Base-by-base conservation (phyloP, 2,329 filamentous ascomycete species). In the Cryphonectria carpinicola region DNA sequence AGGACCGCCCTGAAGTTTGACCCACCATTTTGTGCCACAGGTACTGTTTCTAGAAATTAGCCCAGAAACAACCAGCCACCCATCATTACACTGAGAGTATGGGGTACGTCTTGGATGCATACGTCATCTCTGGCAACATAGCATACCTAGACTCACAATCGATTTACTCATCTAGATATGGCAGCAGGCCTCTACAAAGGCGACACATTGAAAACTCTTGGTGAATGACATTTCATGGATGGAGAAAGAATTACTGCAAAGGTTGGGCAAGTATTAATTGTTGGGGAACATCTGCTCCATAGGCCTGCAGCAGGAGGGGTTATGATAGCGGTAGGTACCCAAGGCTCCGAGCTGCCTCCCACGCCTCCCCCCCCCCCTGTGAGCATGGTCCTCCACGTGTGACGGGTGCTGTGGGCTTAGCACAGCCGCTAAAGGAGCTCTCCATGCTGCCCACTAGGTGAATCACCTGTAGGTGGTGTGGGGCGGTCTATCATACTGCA, bases 361-460 rank as follows among this genome's bases (percentile, higher is more conserved):
- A 28, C 28, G 28, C 28, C 28, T 28, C 28, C 32, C 28, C 28
- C 28, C 32, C 28, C 28, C 35, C 32, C 35, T 61, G 58, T 22
- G 32, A 39, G 35, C 58, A 61, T 2, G 58, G 58, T 61, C 39
- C 58, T 61, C 58, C 58, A 61, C 58, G 35, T 61, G 58, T 39
- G 35, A 39, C 35, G 10, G 58, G 22, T n/a, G 58, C 32, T 61
- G 58, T 61, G 35, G 35, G 22, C 22, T 61, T n/a, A 61, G 32
- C 58, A 49, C 58, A n/a, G 35, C 58, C 17, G 58, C 58, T 39
- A 61, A 39, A 32, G 56, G 58, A 61, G 58, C 58, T 61, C 58
- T 61, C 35, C 65, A 61, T 22, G 28, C 4, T 61, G n/a, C 41
- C 28, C 37, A 37, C 35, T n/a, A 7, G 35, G 58, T 35, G 56